A percentile compares a stretch with the other conserved stretches of the same genome.
phyloP scores from a whole-genome alignment of 331 rosid genomes.

The Cucumis variabilis region DNA sequence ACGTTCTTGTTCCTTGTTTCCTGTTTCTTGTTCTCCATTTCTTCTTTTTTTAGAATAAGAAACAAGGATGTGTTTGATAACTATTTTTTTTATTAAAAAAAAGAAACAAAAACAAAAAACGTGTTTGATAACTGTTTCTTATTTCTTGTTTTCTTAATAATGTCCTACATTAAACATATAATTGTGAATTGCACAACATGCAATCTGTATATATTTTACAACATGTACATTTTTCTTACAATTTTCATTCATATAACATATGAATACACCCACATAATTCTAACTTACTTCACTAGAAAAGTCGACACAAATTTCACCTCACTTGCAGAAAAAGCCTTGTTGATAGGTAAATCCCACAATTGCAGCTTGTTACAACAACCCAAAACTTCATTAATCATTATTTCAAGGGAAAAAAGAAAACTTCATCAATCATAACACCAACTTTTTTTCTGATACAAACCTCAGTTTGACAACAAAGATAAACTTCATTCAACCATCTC shows the following conservation, averaged over 20 bases:
- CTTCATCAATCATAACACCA: not conserved
- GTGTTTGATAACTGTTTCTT: too few relatives aligned
- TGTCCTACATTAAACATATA: too few relatives aligned
- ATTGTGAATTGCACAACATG: too few relatives aligned
- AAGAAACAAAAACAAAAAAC: too few relatives aligned
- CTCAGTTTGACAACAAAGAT: not conserved
- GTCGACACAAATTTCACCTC: not conserved
- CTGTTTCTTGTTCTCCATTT: too few relatives aligned
- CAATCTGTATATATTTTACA: too few relatives aligned
- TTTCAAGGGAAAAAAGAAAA: too few relatives aligned
- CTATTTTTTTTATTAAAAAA: too few relatives aligned
- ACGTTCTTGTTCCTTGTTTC: too few relatives aligned
- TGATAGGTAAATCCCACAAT: not conserved
- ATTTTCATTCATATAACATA: not conserved
- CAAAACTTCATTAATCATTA: not conserved
- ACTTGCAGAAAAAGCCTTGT: not conserved
- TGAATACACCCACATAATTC: constrained; percentile 8
- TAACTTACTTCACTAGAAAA: not conserved
- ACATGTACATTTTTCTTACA: not conserved
- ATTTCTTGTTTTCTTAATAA: too few relatives aligned
- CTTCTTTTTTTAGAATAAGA: too few relatives aligned
- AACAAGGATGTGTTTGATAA: too few relatives aligned
- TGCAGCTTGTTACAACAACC: constrained; percentile 3
- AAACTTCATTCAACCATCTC: constrained; percentile 17
- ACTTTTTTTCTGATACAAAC: not conserved